phyloP scores from a whole-genome alignment of 208 protist species.

The Crithidia mellificae region DNA sequence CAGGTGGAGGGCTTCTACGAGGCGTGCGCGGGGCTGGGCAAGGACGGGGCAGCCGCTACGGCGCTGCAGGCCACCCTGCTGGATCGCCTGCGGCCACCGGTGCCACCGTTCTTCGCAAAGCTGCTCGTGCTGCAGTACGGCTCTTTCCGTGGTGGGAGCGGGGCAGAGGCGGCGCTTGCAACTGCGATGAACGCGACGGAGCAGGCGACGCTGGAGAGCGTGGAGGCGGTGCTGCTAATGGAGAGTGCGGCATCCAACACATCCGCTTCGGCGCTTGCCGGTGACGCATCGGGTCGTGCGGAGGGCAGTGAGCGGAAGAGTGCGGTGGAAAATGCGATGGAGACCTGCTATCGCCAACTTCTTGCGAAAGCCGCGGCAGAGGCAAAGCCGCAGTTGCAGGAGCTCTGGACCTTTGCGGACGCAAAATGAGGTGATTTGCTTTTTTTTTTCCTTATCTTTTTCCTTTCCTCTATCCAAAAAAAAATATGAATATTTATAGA shows the following conservation, averaged over 20 bases:
- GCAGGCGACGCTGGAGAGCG: slow-evolving; percentile 12
- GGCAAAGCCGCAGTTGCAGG: slow-evolving; percentile 1
- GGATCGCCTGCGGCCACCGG: slow-evolving; percentile 23
- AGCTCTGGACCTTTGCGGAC: slow-evolving; percentile 8
- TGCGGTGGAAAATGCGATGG: slow-evolving; percentile 1
- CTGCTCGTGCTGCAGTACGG: slow-evolving; percentile 32
- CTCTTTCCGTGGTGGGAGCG: not conserved
- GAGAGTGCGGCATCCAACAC: not conserved
- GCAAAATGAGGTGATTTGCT: slow-evolving; percentile 9
- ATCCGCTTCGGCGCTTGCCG: not conserved
- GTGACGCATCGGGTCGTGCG: not conserved
- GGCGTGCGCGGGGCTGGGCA: slow-evolving; percentile 13
- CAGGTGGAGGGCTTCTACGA: slow-evolving; percentile 38
- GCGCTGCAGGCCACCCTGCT: slow-evolving; percentile 1
- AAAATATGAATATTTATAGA: no score
- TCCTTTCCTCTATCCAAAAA: no score
- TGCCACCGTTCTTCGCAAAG: slow-evolving; percentile 24
- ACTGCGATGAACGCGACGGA: slow-evolving; percentile 14
- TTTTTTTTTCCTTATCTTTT: not conserved
- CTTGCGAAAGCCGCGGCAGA: slow-evolving; percentile 7
- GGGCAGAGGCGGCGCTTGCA: not conserved
- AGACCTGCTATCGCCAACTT: slow-evolving; percentile 8
- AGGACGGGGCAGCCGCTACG: not conserved
- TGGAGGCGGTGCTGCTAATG: slow-evolving; percentile 23
- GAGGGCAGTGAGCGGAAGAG: not conserved